Conservation (phyloP, 192 early-diverging fungal genomes). For the Mortierella alpina region DNA sequence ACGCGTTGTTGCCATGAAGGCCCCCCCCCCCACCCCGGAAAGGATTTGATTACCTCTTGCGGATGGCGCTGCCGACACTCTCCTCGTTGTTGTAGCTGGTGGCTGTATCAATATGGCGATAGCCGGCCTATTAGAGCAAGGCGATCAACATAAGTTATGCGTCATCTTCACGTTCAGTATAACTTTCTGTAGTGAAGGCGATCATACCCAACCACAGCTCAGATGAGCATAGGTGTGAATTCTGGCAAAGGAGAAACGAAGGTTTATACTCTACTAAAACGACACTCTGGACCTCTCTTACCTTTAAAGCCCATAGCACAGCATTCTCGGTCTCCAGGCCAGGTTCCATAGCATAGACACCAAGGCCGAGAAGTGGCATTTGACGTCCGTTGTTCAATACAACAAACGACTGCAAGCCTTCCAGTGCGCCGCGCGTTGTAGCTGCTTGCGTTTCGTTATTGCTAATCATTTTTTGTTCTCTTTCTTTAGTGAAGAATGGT, state of each 20-base stretch:
- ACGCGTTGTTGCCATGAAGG: neutral
- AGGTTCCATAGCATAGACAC: conserved; percentile 49
- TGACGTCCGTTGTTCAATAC: conserved; percentile 18
- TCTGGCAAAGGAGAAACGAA: neutral
- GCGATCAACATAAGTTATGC: neutral
- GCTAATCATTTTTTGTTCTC: too few species aligned
- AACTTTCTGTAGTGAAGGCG: neutral
- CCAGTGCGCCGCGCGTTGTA: conserved; percentile 20
- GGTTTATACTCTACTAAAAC: neutral
- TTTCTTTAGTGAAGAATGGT: too few species aligned
- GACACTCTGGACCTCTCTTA: neutral
- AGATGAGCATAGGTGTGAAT: neutral
- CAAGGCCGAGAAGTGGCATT: conserved; percentile 54
- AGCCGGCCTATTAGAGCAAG: conserved; percentile 51
- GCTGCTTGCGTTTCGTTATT: too few species aligned
- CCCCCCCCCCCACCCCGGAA: neutral
- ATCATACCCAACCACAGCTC: neutral
- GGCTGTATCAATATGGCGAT: conserved; percentile 68
- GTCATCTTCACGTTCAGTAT: neutral
- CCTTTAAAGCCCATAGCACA: conserved; percentile 58
- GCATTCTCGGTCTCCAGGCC: conserved; percentile 50
- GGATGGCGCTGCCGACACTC: conserved; percentile 58
- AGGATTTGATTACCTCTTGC: conserved; percentile 47
- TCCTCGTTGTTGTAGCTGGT: conserved; percentile 57
- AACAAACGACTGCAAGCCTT: conserved; percentile 17